Evolutionary conservation across 2,329 filamentous ascomycete genomes (phyloP).

Genomic region (Sarocladium strictum): DNA sequence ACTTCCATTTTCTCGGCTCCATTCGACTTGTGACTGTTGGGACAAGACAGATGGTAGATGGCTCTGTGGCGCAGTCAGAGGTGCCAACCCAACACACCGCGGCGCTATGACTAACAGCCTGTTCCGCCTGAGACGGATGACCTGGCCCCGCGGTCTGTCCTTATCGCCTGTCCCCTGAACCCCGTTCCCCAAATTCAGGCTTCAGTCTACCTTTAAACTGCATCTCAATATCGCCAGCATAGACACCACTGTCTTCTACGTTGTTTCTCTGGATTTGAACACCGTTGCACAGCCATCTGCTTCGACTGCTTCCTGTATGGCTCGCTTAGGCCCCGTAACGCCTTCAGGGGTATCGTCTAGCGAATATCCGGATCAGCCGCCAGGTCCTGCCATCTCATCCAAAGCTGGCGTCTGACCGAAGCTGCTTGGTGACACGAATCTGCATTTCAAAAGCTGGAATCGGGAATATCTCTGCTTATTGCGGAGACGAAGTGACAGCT

Average conservation of each 20-base stretch:
- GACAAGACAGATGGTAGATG: neutral
- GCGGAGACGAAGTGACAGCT: neutral
- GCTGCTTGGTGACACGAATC: neutral
- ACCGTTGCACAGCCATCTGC: neutral
- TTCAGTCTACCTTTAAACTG: neutral
- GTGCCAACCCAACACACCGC: neutral
- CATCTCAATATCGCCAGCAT: neutral
- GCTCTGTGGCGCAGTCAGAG: slow-evolving; percentile 5
- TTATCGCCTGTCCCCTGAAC: neutral
- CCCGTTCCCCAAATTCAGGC: neutral
- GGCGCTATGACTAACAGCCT: slow-evolving; percentile 6
- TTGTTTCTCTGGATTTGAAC: neutral
- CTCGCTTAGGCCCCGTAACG: slow-evolving; percentile 4
- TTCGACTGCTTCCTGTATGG: slow-evolving; percentile 2
- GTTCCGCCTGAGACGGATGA: slow-evolving; percentile 3
- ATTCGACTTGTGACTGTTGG: neutral
- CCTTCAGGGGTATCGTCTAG: slow-evolving; percentile 6
- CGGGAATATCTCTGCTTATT: neutral
- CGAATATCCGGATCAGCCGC: slow-evolving; percentile 7
- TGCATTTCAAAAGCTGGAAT: neutral
- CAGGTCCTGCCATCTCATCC: neutral
- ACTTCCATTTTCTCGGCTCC: neutral
- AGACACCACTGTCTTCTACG: neutral
- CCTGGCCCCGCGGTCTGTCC: neutral
- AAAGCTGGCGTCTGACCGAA: neutral